Percentiles rank a stretch among this genome's conserved stretches.
Evolutionary conservation across 805 yeast genomes (phyloP).

Genomic region (Nakazawaea ernobii): DNA sequence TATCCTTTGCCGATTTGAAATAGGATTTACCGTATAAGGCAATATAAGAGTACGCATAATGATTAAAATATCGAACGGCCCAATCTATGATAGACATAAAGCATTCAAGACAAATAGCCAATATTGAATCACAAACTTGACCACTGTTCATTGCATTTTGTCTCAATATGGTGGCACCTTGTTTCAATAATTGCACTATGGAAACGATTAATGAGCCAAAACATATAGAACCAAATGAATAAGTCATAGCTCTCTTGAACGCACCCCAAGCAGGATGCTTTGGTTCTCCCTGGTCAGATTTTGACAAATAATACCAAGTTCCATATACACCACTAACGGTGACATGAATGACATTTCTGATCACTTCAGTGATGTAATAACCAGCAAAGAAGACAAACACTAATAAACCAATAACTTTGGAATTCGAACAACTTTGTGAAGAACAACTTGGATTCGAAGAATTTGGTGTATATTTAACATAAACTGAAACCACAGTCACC

Average conservation of each 20-base stretch:
- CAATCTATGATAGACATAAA: conserved; percentile 66
- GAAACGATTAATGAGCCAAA: conserved; percentile 71
- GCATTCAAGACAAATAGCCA: conserved; percentile 50
- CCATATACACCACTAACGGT: conserved; percentile 83
- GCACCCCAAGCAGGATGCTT: conserved; percentile 76
- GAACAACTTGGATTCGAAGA: conserved; percentile 45
- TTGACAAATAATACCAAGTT: conserved; percentile 81
- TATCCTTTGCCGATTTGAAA: conserved; percentile 69
- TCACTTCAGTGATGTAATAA: conserved; percentile 75
- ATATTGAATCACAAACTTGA: conserved; percentile 46
- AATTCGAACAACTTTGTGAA: conserved; percentile 38
- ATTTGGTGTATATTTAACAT: conserved; percentile 68
- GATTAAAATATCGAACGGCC: conserved; percentile 81
- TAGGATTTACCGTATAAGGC: conserved; percentile 85
- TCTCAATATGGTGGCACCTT: conserved; percentile 45
- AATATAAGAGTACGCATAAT: conserved; percentile 81
- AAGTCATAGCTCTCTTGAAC: conserved; percentile 69
- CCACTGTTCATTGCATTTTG: conserved; percentile 32
- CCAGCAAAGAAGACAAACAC: conserved; percentile 80
- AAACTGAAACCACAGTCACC: conserved; percentile 65
- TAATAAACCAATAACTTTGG: conserved; percentile 62
- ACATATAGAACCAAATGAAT: conserved; percentile 86
- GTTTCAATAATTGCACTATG: conserved; percentile 60
- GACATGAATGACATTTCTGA: conserved; percentile 74
- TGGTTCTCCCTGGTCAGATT: conserved; percentile 42